A percentile compares a stretch with the other conserved stretches of the same genome.
These are phyloP conservation scores for Oryza longistaminata DNA, from an alignment of 176 grass and related monocot species.

Conservation along the genomic window DNA sequence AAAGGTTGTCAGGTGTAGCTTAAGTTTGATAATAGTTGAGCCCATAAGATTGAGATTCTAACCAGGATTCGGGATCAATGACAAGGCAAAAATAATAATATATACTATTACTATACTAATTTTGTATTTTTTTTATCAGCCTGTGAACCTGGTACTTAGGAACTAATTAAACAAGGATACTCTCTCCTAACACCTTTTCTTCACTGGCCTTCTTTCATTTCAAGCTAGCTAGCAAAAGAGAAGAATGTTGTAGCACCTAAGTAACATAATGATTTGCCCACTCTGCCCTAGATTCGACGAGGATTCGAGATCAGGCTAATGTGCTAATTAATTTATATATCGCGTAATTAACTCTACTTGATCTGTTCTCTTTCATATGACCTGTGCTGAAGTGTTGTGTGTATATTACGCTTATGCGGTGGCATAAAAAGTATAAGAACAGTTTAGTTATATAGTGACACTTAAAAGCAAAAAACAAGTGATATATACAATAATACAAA, in stretches of 20 bases:
- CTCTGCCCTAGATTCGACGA: constrained; percentile 36
- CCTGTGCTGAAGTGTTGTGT: not conserved
- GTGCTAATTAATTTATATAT: constrained; percentile 15
- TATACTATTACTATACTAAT: not conserved
- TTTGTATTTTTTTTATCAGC: not conserved
- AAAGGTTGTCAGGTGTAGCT: not conserved
- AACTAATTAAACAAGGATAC: not conserved
- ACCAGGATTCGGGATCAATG: constrained; percentile 41
- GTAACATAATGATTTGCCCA: constrained; percentile 37
- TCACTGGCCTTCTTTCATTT: constrained; percentile 22
- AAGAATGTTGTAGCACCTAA: constrained; percentile 17
- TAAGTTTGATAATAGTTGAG: constrained; percentile 31
- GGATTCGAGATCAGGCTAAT: constrained; percentile 22
- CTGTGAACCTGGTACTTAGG: constrained; percentile 1
- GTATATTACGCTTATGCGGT: not conserved
- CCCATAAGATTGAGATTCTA: constrained; percentile 45
- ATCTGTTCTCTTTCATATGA: not conserved
- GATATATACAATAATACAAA: too few species aligned
- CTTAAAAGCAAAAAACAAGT: too few species aligned
- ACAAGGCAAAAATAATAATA: not conserved
- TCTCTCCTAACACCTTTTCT: constrained; percentile 7
- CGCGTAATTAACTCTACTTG: not conserved
- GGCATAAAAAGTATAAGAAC: not conserved
- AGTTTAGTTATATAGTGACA: not conserved
- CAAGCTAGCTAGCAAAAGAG: constrained; percentile 20